These are phyloP conservation scores for Triticum monococcum DNA, from an alignment of 176 grass and related monocot species.

Conservation along the genomic window DNA sequence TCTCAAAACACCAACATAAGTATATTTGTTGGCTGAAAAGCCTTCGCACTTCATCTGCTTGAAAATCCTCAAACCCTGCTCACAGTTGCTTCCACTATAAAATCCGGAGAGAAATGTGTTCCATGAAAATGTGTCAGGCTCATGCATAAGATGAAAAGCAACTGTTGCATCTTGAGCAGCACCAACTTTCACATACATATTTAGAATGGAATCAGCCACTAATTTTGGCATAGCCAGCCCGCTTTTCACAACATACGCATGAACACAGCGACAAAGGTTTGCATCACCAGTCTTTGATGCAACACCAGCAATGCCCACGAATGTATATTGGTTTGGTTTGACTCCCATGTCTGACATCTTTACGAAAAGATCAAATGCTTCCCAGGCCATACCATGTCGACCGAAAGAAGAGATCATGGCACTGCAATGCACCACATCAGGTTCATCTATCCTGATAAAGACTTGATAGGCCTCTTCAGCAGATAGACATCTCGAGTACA, in stretches of 20 bases:
- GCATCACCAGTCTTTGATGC: conserved; percentile 25
- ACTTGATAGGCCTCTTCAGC: conserved; percentile 33
- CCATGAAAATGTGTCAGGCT: conserved; percentile 45
- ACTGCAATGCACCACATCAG: conserved; percentile 51
- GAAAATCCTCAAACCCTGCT: conserved; percentile 42
- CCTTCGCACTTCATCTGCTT: conserved; percentile 28
- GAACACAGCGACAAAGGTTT: conserved; percentile 35
- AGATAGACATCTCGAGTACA: conserved; percentile 41
- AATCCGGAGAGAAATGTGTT: conserved; percentile 49
- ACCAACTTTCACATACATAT: conserved; percentile 46
- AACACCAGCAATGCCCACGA: conserved; percentile 27
- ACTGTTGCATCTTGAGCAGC: conserved; percentile 20
- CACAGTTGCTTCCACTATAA: conserved; percentile 35
- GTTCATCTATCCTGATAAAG: conserved; percentile 40
- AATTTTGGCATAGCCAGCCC: conserved; percentile 28
- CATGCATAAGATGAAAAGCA: conserved; percentile 26
- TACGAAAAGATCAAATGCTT: conserved; percentile 38
- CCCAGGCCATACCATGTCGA: conserved; percentile 20
- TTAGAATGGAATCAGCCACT: conserved; percentile 42
- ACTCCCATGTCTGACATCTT: conserved; percentile 33
- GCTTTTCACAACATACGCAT: conserved; percentile 38
- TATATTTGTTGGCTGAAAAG: conserved; percentile 38
- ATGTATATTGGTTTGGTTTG: conserved; percentile 32
- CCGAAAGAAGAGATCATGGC: conserved; percentile 42
- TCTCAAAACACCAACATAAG: conserved; percentile 40